A percentile compares a stretch with the other conserved stretches of the same genome.
Conservation (phyloP, 352 stramenopile species). For the Phytopythium montanum region DNA sequence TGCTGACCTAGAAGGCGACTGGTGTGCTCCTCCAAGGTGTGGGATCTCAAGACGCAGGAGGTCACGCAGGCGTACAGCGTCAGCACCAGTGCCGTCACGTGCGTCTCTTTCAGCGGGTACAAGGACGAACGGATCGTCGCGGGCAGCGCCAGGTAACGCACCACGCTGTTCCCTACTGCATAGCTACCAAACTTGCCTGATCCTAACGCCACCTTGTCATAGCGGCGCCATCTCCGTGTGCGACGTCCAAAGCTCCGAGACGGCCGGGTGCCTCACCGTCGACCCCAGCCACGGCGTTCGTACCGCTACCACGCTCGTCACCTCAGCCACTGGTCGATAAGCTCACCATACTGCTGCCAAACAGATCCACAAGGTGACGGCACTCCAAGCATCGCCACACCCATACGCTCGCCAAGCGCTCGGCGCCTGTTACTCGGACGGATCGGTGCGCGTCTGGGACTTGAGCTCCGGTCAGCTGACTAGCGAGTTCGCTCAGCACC, state of each 20-base stretch:
- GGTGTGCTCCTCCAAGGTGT: constrained; percentile 26
- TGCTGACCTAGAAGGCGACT: neutral
- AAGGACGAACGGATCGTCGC: constrained; percentile 73
- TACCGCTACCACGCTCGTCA: neutral
- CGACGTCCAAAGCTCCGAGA: constrained; percentile 57
- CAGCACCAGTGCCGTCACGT: constrained; percentile 58
- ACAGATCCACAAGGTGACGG: constrained; percentile 48
- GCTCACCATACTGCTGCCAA: neutral
- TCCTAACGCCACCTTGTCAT: neutral
- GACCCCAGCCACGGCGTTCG: constrained; percentile 38
- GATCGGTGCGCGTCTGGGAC: constrained; percentile 68
- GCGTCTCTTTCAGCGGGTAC: constrained; percentile 62
- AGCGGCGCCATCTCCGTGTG: constrained; percentile 65
- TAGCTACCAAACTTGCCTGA: neutral
- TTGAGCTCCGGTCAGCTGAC: constrained; percentile 46
- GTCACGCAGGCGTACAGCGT: constrained; percentile 61
- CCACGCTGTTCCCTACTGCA: neutral
- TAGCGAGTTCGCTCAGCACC: constrained; percentile 51
- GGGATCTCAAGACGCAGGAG: constrained; percentile 76
- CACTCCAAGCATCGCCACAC: constrained; percentile 55
- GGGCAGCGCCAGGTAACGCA: constrained; percentile 50
- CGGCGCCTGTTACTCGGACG: constrained; percentile 53
- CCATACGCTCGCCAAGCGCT: constrained; percentile 54
- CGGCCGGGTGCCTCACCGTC: constrained; percentile 38
- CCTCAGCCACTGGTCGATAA: neutral